phyloP scores from a whole-genome alignment of 805 yeast species.

The Wickerhamiella nectarea region DNA sequence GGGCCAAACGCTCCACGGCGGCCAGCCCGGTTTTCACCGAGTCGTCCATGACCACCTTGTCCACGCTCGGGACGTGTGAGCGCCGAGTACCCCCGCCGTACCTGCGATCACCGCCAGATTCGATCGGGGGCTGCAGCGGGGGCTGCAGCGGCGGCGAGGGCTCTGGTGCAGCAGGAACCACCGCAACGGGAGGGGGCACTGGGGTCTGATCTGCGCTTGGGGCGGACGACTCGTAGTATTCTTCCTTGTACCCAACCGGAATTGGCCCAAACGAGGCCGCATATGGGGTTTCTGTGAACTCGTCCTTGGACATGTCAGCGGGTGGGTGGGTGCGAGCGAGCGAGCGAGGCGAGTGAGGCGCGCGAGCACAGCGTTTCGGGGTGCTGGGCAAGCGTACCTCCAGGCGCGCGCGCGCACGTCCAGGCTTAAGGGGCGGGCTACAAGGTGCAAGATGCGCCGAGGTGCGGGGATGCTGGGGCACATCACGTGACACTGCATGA shows the following conservation, averaged over 20 bases:
- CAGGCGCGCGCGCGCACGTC: too few relatives aligned
- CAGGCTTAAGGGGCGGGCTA: too few relatives aligned
- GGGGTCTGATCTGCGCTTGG: background rate
- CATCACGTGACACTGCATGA: too few relatives aligned
- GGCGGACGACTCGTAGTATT: background rate
- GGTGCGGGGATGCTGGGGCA: too few relatives aligned
- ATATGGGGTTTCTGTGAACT: slow-evolving; percentile 10
- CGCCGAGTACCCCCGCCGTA: background rate
- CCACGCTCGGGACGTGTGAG: background rate
- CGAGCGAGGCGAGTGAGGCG: too few relatives aligned
- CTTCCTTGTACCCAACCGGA: background rate
- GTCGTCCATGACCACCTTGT: slow-evolving; percentile 9
- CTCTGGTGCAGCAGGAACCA: background rate
- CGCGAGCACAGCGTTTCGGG: too few relatives aligned
- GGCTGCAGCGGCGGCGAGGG: background rate
- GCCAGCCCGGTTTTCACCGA: background rate
- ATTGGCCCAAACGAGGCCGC: slow-evolving; percentile 11
- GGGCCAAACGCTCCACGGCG: slow-evolving; percentile 5
- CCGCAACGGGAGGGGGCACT: background rate
- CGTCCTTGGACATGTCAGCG: slow-evolving; percentile 9
- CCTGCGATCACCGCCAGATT: background rate
- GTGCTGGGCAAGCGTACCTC: too few relatives aligned
- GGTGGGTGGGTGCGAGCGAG: background rate
- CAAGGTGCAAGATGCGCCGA: too few relatives aligned
- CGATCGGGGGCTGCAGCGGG: too few relatives aligned